Evolutionary conservation across 106 monocot genomes (phyloP).

Genomic region (Chionographis japonica): DNA sequence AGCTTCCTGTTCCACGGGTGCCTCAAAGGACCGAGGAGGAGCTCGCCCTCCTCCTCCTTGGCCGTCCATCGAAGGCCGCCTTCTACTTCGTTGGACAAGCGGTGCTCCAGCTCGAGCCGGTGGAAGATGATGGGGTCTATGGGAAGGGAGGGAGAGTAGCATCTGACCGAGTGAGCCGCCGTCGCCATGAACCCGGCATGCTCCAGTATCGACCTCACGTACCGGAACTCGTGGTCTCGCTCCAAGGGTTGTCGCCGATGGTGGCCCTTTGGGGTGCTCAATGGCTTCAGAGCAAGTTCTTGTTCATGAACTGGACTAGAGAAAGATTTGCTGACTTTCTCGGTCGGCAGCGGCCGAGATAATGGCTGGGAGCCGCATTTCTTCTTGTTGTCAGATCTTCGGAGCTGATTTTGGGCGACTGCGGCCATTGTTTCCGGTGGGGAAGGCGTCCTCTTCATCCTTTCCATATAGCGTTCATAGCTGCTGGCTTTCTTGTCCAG

Average conservation of each 20-base stretch:
- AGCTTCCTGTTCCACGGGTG: conserved; percentile 85
- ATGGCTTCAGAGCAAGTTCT: too few relatives aligned
- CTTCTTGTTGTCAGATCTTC: background rate
- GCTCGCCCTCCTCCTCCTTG: background rate
- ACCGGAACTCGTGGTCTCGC: conserved; percentile 40
- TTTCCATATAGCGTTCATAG: conserved; percentile 38
- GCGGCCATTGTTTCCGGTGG: background rate
- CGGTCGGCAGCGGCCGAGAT: background rate
- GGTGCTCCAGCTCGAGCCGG: conserved; percentile 57
- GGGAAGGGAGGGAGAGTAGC: conserved; percentile 51
- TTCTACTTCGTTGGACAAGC: background rate
- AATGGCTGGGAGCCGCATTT: background rate
- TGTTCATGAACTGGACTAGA: background rate
- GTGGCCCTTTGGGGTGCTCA: background rate
- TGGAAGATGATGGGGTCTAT: conserved; percentile 77
- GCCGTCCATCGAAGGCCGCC: background rate
- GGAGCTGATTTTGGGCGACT: background rate
- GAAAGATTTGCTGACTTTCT: background rate
- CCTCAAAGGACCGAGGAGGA: conserved; percentile 13
- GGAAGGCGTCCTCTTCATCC: conserved; percentile 26
- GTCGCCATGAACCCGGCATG: conserved; percentile 24
- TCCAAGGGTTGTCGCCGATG: conserved; percentile 7
- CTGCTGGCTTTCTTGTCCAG: conserved; percentile 15
- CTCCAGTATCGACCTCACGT: conserved; percentile 56
- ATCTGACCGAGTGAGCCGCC: conserved; percentile 10